phyloP scores from a whole-genome alignment of 2,329 filamentous ascomycete genomes.

The Fusarium chuoi region DNA sequence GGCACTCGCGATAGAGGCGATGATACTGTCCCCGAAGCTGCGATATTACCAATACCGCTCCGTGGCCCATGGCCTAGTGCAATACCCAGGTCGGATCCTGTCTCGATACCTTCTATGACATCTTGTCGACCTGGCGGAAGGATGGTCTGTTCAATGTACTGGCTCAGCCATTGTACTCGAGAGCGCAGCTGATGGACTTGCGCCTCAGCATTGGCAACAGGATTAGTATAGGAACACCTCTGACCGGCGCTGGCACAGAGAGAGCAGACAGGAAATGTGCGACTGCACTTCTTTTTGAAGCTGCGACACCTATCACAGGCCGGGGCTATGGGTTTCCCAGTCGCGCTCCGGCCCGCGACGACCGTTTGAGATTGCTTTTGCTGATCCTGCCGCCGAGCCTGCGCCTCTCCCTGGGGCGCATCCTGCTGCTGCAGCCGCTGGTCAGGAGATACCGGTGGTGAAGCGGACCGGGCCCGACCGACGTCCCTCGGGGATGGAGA shows the following conservation, averaged over 20 bases:
- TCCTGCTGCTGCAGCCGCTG: constrained; percentile 13
- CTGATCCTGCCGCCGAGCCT: constrained; percentile 19
- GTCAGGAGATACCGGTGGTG: constrained; percentile 37
- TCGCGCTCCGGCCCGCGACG: neutral
- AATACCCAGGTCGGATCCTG: constrained; percentile 46
- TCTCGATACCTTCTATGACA: constrained; percentile 51
- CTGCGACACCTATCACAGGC: constrained; percentile 56
- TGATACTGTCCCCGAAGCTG: constrained; percentile 11
- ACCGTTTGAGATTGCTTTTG: constrained; percentile 4
- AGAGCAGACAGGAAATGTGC: constrained; percentile 53
- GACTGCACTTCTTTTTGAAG: constrained; percentile 59
- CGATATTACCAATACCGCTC: neutral
- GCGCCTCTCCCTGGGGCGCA: constrained; percentile 30
- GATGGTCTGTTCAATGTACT: constrained; percentile 50
- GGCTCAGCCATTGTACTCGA: constrained; percentile 54
- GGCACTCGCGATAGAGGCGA: constrained; percentile 21
- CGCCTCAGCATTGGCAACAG: constrained; percentile 47
- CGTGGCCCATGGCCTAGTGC: constrained; percentile 13
- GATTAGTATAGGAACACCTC: constrained; percentile 49
- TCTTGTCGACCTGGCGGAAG: constrained; percentile 26
- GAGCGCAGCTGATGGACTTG: constrained; percentile 52
- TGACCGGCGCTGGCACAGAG: constrained; percentile 53
- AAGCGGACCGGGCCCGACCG: constrained; percentile 45
- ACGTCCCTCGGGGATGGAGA: constrained; percentile 39
- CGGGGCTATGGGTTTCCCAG: constrained; percentile 27